phyloP scores from a whole-genome alignment of 768 basidiomycete genomes.

The Mycena belliarum region DNA sequence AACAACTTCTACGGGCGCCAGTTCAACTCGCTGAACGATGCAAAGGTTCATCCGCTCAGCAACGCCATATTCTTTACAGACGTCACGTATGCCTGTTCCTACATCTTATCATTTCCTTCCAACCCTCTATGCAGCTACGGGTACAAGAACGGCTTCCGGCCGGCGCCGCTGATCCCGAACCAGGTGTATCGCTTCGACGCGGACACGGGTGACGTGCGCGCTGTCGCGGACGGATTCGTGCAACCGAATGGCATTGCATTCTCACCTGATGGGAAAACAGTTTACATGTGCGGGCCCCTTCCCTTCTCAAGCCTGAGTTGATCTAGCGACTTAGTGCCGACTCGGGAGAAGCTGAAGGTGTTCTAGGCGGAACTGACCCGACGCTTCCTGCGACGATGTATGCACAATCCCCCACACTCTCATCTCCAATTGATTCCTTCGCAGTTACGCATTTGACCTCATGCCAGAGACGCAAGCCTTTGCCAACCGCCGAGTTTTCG shows the following conservation, averaged over 20 bases:
- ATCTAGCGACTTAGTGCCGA: conserved; percentile 22
- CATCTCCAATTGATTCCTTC: background rate
- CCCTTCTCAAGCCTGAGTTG: background rate
- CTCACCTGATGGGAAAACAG: conserved; percentile 15
- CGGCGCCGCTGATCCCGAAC: conserved; percentile 39
- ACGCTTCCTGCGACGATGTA: conserved; percentile 29
- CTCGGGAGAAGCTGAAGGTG: conserved; percentile 23
- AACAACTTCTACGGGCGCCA: conserved; percentile 47
- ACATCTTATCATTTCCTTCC: no score
- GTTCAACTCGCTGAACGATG: conserved; percentile 49
- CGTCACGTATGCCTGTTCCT: conserved; percentile 31
- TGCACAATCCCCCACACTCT: background rate
- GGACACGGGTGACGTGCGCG: conserved; percentile 39
- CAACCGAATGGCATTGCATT: conserved; percentile 18
- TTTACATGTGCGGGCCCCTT: conserved; percentile 20
- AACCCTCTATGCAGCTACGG: conserved; percentile 31
- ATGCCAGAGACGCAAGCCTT: conserved; percentile 42
- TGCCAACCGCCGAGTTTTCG: conserved; percentile 51
- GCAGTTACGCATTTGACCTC: conserved; percentile 57
- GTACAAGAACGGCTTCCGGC: conserved; percentile 39
- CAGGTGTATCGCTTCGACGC: conserved; percentile 49
- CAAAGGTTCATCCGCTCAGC: conserved; percentile 37
- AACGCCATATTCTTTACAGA: conserved; percentile 26
- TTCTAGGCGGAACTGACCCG: conserved; percentile 20
- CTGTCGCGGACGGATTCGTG: conserved; percentile 44